phyloP scores from a whole-genome alignment of 2,329 filamentous ascomycete genomes.

The Botrytis fragariae region DNA sequence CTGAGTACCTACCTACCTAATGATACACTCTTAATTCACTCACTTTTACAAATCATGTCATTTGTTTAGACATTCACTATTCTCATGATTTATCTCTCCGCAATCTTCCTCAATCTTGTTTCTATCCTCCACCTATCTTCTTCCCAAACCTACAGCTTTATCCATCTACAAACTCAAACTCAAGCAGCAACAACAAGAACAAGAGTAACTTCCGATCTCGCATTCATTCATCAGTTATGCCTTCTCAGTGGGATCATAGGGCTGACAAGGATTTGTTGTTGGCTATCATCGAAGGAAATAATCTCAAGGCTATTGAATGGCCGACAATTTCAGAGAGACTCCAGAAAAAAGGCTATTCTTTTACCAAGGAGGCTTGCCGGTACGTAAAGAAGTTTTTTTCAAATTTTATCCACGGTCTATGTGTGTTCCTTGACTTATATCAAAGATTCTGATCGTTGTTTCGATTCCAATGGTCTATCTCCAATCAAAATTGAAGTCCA shows the following conservation, averaged over 20 bases:
- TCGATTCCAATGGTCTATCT: background rate
- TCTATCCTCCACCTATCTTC: background rate
- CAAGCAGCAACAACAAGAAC: background rate
- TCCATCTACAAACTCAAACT: background rate
- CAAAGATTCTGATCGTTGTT: background rate
- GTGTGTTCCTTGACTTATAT: background rate
- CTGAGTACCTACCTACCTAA: background rate
- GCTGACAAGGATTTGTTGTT: slow-evolving; percentile 37
- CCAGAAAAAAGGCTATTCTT: slow-evolving; percentile 29
- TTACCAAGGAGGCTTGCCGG: slow-evolving; percentile 37
- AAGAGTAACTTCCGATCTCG: background rate
- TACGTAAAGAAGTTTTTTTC: slow-evolving; percentile 25
- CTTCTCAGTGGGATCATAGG: slow-evolving; percentile 30
- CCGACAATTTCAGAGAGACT: slow-evolving; percentile 27
- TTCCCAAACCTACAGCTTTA: background rate
- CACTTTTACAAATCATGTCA: background rate
- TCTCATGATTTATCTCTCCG: background rate
- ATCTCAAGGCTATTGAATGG: slow-evolving; percentile 33
- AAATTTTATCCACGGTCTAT: background rate
- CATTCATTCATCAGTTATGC: background rate
- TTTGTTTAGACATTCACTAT: slow-evolving; percentile 2
- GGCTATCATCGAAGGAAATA: slow-evolving; percentile 33
- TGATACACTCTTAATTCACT: background rate
- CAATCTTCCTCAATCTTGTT: background rate
- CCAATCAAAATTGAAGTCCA: background rate